phyloP scores from a whole-genome alignment of 805 yeast genomes.

The Candida alai region DNA sequence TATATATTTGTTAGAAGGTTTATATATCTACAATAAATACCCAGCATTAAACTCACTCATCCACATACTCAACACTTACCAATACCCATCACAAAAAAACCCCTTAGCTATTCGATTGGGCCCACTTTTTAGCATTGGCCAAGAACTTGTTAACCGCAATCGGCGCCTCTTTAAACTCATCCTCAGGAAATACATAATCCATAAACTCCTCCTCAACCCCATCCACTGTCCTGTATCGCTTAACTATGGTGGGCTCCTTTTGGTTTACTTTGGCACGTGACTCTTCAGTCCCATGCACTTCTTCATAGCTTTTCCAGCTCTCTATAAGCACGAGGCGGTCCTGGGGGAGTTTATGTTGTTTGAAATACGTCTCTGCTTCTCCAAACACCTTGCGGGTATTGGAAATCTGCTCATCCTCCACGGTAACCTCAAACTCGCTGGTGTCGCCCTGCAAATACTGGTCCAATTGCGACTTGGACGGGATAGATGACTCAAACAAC shows the following conservation, averaged over 20 bases:
- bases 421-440: constrained; percentile 48
- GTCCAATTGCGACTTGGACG: constrained; percentile 49
- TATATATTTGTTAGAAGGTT: too few species aligned
- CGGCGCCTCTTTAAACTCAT: constrained; percentile 25
- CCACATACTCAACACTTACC: too few species aligned
- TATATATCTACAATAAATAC: too few species aligned
- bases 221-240: constrained; percentile 39
- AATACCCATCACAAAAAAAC: too few species aligned
- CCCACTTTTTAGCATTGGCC: constrained; percentile 37
- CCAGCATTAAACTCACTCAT: too few species aligned
- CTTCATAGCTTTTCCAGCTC: constrained; percentile 64
- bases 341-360: constrained; percentile 29
- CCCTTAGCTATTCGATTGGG: too few species aligned
- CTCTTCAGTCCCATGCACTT: constrained; percentile 50
- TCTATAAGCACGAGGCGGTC: constrained; percentile 53
- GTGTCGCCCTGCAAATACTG: constrained; percentile 41
- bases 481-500: constrained; percentile 64
- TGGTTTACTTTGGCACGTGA: constrained; percentile 31
- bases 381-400: constrained; percentile 56
- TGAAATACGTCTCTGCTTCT: constrained; percentile 46
- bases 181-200: constrained; percentile 70
- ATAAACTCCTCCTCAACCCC: constrained; percentile 51
- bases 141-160: constrained; percentile 30
- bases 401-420: constrained; percentile 47
- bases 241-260: constrained; percentile 54